Conservation (phyloP, 1,284 basidiomycete genomes). For the Melampsora americana region DNA sequence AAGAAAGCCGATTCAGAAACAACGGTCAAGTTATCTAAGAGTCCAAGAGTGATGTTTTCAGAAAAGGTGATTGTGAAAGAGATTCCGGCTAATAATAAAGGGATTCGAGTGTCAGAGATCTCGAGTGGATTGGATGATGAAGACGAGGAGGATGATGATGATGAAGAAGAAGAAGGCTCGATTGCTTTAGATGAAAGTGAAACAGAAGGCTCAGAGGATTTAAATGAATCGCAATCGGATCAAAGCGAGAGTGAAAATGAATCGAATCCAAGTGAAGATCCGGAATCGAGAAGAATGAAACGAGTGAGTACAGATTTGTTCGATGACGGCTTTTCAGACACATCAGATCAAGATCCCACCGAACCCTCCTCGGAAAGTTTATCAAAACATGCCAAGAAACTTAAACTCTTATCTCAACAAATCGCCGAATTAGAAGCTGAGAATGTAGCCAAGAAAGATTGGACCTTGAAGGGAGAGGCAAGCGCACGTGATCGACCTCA, state of each 20-base stretch:
- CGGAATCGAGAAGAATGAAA: slow-evolving; percentile 55
- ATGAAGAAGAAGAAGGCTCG: slow-evolving; percentile 57
- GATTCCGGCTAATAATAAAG: slow-evolving; percentile 44
- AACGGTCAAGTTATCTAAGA: not conserved
- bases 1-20: not conserved
- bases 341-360: slow-evolving; percentile 45
- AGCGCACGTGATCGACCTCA: slow-evolving; percentile 75
- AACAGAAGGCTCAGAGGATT: slow-evolving; percentile 55
- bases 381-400: slow-evolving; percentile 59
- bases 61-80: slow-evolving; percentile 45
- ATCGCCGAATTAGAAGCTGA: slow-evolving; percentile 60
- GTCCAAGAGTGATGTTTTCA: slow-evolving; percentile 40
- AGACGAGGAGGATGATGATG: slow-evolving; percentile 52
- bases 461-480: slow-evolving; percentile 91
- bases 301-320: slow-evolving; percentile 60
- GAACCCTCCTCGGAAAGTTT: slow-evolving; percentile 51
- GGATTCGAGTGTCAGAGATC: slow-evolving; percentile 23
- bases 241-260: slow-evolving; percentile 25
- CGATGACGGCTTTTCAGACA: slow-evolving; percentile 59
- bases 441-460: slow-evolving; percentile 67
- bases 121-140: slow-evolving; percentile 15
- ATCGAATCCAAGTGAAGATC: slow-evolving; percentile 47
- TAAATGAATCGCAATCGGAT: slow-evolving; percentile 44
- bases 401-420: slow-evolving; percentile 58
- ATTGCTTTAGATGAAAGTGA: slow-evolving; percentile 58